Percentiles rank a stretch among this genome's conserved stretches.
Evolutionary conservation across 352 stramenopile species (phyloP).

Genomic region (Globisporangium barbulae): DNA sequence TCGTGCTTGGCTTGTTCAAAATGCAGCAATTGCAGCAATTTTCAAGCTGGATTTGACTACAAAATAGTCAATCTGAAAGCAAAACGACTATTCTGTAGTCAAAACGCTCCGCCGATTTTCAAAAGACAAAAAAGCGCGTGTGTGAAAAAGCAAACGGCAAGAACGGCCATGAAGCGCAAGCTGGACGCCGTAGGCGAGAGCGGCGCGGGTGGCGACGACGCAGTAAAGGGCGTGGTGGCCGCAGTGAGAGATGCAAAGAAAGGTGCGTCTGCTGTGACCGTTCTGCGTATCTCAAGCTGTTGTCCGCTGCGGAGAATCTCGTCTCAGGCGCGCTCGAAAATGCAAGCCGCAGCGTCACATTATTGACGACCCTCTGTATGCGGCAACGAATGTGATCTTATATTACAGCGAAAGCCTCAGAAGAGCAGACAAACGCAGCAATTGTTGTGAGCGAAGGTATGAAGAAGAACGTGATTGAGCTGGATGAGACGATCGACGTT

Average conservation of each 20-base stretch:
- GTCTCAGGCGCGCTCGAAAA: too few species aligned
- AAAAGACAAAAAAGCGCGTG: neutral
- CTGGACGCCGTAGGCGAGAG: slow-evolving; percentile 9
- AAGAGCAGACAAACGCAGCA: neutral
- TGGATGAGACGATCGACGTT: slow-evolving; percentile 23
- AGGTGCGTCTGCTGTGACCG: neutral
- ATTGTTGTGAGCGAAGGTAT: neutral
- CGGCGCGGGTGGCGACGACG: neutral
- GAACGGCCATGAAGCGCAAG: slow-evolving; percentile 25
- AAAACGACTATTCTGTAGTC: slow-evolving; percentile 1
- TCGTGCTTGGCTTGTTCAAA: neutral
- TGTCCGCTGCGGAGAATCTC: neutral
- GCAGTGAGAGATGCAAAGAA: slow-evolving; percentile 2
- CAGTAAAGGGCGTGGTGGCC: neutral
- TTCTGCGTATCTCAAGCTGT: neutral
- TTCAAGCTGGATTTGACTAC: neutral
- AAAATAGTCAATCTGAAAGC: neutral
- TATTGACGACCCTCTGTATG: neutral
- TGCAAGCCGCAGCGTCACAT: neutral
- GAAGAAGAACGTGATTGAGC: slow-evolving; percentile 10
- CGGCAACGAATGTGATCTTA: neutral
- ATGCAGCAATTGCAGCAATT: neutral
- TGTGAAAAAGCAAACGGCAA: neutral
- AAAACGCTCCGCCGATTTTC: slow-evolving; percentile 8
- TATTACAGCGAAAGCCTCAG: neutral